Conservation (phyloP, 164 flowering plant species). For the Taxillus chinensis region DNA sequence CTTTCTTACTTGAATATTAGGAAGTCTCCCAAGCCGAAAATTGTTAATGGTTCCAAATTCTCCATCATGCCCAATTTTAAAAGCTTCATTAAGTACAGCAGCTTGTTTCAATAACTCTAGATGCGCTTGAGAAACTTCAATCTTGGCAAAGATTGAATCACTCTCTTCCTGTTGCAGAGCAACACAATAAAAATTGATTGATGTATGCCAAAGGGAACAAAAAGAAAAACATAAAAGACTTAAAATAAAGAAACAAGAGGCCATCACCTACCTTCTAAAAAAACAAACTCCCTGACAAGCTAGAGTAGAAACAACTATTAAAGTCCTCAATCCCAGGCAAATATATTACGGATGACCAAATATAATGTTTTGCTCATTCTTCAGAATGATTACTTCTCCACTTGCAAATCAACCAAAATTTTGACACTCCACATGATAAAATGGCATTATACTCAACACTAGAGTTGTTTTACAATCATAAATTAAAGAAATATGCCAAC, state of each 20-base stretch:
- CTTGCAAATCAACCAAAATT: too few relatives aligned
- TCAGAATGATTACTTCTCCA: too few relatives aligned
- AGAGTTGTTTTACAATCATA: too few relatives aligned
- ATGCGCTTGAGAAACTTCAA: slow-evolving; percentile 95
- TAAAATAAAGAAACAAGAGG: neutral
- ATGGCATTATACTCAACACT: too few relatives aligned
- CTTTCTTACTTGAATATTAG: slow-evolving; percentile 63
- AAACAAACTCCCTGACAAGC: neutral
- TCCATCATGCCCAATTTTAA: slow-evolving; percentile 86
- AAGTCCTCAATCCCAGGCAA: too few relatives aligned
- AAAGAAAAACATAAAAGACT: neutral
- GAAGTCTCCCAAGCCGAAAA: slow-evolving; percentile 92
- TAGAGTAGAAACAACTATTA: too few relatives aligned
- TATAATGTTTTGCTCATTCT: too few relatives aligned
- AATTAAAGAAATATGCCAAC: too few relatives aligned
- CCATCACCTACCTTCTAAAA: neutral
- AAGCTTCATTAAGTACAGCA: slow-evolving; percentile 90
- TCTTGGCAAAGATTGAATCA: slow-evolving; percentile 81
- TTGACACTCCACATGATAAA: too few relatives aligned
- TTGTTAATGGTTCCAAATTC: slow-evolving; percentile 98
- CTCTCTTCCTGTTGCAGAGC: slow-evolving; percentile 67
- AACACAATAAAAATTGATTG: neutral
- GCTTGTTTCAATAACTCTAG: slow-evolving; percentile 79
- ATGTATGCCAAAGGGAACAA: neutral
- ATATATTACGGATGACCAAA: too few relatives aligned